A percentile compares a stretch with the other conserved stretches of the same genome.
Evolutionary conservation across 768 basidiomycete species (phyloP).

Genomic region (Kwoniella mangroviensis): DNA sequence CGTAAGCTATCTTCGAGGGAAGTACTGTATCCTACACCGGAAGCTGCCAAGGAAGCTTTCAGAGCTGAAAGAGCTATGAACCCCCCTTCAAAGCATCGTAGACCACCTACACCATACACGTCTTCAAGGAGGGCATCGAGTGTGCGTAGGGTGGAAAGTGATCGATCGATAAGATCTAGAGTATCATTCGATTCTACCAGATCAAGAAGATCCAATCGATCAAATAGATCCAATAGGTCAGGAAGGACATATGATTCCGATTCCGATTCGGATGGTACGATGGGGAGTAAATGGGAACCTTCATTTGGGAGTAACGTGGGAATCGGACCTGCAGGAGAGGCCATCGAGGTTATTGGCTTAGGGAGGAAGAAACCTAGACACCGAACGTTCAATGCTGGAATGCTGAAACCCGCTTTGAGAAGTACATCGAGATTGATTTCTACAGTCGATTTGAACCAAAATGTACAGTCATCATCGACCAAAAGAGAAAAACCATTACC

Average conservation of each 20-base stretch:
- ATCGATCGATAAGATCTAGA: constrained; percentile 31
- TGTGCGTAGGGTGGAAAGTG: constrained; percentile 11
- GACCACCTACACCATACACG: constrained; percentile 44
- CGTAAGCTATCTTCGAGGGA: constrained; percentile 36
- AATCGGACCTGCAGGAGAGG: constrained; percentile 48
- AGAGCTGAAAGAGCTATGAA: constrained; percentile 31
- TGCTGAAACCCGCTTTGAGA: constrained; percentile 46
- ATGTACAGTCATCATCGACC: background rate
- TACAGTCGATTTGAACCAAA: constrained; percentile 2
- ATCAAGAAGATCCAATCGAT: constrained; percentile 9
- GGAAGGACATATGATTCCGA: constrained; percentile 3
- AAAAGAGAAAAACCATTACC: constrained; percentile 45
- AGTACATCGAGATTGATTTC: constrained; percentile 15
- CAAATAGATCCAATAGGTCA: background rate
- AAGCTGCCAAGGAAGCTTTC: constrained; percentile 40
- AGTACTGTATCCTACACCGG: constrained; percentile 39
- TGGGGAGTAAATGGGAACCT: constrained; percentile 31
- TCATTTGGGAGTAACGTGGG: constrained; percentile 32
- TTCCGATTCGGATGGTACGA: constrained; percentile 8
- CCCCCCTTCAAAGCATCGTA: constrained; percentile 21
- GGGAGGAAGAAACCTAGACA: constrained; percentile 50
- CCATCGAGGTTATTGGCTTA: constrained; percentile 47
- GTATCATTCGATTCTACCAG: constrained; percentile 40
- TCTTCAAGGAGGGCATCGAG: constrained; percentile 11
- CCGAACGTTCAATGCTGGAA: constrained; percentile 34